Base-by-base conservation (phyloP, 352 stramenopile genomes). In the Phytophthora hibernalis region DNA sequence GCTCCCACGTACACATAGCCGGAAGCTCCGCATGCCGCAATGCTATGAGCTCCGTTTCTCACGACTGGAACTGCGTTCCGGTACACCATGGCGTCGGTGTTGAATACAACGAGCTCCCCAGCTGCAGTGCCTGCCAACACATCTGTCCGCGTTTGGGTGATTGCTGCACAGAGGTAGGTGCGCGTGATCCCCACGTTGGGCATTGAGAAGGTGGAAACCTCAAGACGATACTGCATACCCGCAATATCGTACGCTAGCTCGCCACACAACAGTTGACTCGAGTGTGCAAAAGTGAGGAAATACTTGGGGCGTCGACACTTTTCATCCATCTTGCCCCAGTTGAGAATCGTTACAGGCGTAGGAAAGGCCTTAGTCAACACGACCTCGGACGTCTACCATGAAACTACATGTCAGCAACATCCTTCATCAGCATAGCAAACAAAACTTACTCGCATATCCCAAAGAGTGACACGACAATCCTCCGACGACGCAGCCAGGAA, bases 101-200 rank as follows among this genome's bases (percentile, higher is more conserved):
- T 92, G 61, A 97, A 97, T 7, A 98, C 86, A 0, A 96, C 85
- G 30, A 98, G 74, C 54, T 98, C 90, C 22, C 91, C 82, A 1
- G 84, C 84, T 28, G 80, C 76, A 5, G 86, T 92, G 5, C 82
- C 86, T 3, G 81, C 81, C 2, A 94, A 71, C 12, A 94, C 45
- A 40, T 90, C 82, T 2, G 61, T 82, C 1, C 82, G 88, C 4
- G 77, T 65, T 16, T 70, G 65, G 3, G 77, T 89, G 58, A 92
- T 84, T n/a, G 72, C 54, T 9, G 82, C 79, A 18, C 82, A 92
- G 40, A 93, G 57, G 60, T 92, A 94, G 16, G 68, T 90, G 3
- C 86, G 76, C n/a, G 83, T 61, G 31, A 92, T 82, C 0, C 82
- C 82, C 12, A 90, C 81, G 65, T 89, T 92, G 9, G 84, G 84